Conservation (phyloP, 352 stramenopile species). For the Saprolegnia parasitica region DNA sequence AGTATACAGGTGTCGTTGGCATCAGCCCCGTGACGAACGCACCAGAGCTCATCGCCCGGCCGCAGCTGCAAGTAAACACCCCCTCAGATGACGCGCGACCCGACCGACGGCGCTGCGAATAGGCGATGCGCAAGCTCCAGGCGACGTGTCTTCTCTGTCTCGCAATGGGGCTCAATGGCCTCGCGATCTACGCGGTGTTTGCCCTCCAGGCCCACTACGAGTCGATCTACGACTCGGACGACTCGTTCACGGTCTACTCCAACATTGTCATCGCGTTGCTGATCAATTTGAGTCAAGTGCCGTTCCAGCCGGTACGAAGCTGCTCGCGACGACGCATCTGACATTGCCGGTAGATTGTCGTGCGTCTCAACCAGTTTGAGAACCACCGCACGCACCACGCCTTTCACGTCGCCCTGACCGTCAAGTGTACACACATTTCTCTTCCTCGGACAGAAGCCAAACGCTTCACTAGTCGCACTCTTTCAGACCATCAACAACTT, state of each 20-base stretch:
- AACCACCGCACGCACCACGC: constrained; percentile 64
- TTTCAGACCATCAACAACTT: constrained; percentile 64
- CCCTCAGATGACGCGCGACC: not conserved
- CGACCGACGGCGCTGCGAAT: not conserved
- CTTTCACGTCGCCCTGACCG: constrained; percentile 64
- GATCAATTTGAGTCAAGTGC: constrained; percentile 23
- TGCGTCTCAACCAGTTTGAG: constrained; percentile 56
- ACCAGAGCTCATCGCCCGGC: constrained; percentile 46
- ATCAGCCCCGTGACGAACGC: constrained; percentile 53
- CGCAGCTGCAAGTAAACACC: constrained; percentile 32
- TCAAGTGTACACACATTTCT: constrained; percentile 50
- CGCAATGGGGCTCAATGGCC: constrained; percentile 5
- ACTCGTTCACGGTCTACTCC: constrained; percentile 13
- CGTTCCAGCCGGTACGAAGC: constrained; percentile 20
- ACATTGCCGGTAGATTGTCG: constrained; percentile 3
- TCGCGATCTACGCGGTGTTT: constrained; percentile 23
- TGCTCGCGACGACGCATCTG: not conserved
- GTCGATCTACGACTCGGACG: not conserved
- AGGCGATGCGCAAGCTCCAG: not conserved
- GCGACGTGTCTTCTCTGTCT: not conserved
- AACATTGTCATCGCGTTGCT: constrained; percentile 24
- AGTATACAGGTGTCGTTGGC: constrained; percentile 51
- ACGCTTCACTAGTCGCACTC: constrained; percentile 38
- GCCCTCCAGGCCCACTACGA: constrained; percentile 22
- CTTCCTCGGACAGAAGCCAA: not conserved